These are phyloP conservation scores for Logfia minima DNA, from an alignment of 129 eudicot species.

Conservation along the genomic window DNA sequence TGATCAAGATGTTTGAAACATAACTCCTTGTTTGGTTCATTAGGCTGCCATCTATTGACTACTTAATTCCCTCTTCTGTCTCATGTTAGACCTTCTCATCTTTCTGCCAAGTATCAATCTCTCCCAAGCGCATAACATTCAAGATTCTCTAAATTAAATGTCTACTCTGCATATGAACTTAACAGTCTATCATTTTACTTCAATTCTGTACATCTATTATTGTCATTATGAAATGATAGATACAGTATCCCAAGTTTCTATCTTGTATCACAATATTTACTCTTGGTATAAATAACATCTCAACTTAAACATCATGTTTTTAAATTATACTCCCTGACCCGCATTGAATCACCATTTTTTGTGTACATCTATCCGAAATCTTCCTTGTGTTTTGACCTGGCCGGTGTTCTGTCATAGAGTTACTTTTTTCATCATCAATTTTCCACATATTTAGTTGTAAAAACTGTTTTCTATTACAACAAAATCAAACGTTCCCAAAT, in stretches of 20 bases:
- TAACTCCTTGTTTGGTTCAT: slow-evolving; percentile 15
- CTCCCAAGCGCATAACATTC: background rate
- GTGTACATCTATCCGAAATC: too few species aligned
- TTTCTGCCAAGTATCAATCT: background rate
- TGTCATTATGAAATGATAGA: too few species aligned
- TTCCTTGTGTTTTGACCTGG: background rate
- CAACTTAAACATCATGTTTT: too few species aligned
- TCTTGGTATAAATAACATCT: too few species aligned
- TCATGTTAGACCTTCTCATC: slow-evolving; percentile 35
- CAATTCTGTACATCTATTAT: background rate
- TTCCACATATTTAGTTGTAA: background rate
- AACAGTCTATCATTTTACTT: background rate
- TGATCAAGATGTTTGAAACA: background rate
- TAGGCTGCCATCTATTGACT: slow-evolving; percentile 18
- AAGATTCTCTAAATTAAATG: background rate
- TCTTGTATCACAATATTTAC: too few species aligned
- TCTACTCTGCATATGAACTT: background rate
- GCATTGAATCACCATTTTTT: too few species aligned
- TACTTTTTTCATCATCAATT: background rate
- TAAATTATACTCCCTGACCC: too few species aligned
- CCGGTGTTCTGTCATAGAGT: background rate
- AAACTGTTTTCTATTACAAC: background rate
- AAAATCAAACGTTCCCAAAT: too few species aligned
- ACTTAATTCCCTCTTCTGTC: slow-evolving; percentile 23
- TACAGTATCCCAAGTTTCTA: too few species aligned